phyloP scores from a whole-genome alignment of 352 stramenopile genomes.

The Thraustotheca clavata region DNA sequence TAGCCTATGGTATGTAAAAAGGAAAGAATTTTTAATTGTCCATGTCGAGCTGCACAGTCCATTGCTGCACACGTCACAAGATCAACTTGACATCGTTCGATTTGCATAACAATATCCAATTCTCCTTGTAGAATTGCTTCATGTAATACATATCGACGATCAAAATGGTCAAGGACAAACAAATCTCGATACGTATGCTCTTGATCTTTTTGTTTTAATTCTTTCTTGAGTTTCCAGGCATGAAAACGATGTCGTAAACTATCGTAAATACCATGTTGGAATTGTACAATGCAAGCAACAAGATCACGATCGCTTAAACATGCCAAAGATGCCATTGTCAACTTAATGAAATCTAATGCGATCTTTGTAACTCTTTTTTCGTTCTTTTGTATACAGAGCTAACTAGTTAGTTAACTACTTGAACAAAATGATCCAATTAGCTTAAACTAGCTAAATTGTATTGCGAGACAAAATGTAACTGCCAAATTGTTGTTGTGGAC shows the following conservation, averaged over 20 bases:
- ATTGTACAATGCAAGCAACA: not conserved
- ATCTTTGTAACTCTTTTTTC: too few species aligned
- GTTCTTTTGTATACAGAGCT: too few species aligned
- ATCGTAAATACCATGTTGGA: slow-evolving; percentile 8
- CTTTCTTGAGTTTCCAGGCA: not conserved
- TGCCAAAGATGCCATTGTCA: not conserved
- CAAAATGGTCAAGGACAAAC: not conserved
- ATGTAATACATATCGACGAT: slow-evolving; percentile 10
- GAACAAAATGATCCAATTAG: too few species aligned
- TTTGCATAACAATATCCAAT: not conserved
- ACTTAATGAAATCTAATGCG: too few species aligned
- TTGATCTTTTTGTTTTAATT: too few species aligned
- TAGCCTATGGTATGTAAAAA: slow-evolving; percentile 19
- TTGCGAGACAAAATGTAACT: too few species aligned
- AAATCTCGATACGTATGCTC: not conserved
- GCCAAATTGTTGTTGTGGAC: too few species aligned
- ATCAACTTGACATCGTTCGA: not conserved
- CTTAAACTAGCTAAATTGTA: too few species aligned
- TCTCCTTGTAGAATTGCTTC: slow-evolving; percentile 2
- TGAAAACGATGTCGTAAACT: not conserved
- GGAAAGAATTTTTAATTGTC: slow-evolving; percentile 22
- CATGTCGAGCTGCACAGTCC: slow-evolving; percentile 22
- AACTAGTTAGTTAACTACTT: too few species aligned
- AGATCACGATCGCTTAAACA: not conserved
- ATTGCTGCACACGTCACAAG: slow-evolving; percentile 23